Base-by-base conservation (phyloP, 106 monocot genomes). In the Vanilla planifolia region DNA sequence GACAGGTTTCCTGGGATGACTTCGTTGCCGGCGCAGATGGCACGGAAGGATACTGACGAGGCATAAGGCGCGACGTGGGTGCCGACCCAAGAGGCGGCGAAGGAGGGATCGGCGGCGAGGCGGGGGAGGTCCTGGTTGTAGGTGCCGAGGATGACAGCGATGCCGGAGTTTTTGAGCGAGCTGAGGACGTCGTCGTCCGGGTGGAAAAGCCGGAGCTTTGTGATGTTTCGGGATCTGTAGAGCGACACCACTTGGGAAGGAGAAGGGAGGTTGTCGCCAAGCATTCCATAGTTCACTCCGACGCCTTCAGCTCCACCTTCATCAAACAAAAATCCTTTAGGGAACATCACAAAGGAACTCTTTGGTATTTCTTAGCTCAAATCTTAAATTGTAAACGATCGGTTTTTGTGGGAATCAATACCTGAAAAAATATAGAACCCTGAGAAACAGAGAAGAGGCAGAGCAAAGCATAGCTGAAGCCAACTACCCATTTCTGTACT, bases 281-380 rank as follows among this genome's bases (percentile, higher is more conserved):
- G 3, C 77, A 58, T 78, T 5, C 86, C 86, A 11, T 86, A 78
- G 67, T 70, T 66, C 0, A 85, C 80, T 4, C 85, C 85, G 13
- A 83, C 67, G 42, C 33, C 57, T 19, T 58, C 33, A 30, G 34
- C 57, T 33, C 28, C 57, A n/a, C n/a, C n/a, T n/a, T n/a, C n/a
- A n/a, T n/a, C n/a, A n/a, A n/a, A n/a, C n/a, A n/a, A n/a, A n/a
- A n/a, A n/a, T n/a, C n/a, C n/a, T n/a, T n/a, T n/a, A n/a, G n/a
- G n/a, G n/a, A n/a, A n/a, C n/a, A n/a, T n/a, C n/a, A n/a, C n/a
- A n/a, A n/a, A n/a, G n/a, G n/a, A n/a, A n/a, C n/a, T n/a, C n/a
- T n/a, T n/a, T n/a, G n/a, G n/a, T n/a, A n/a, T n/a, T n/a, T n/a
- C n/a, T n/a, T n/a, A n/a, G n/a, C n/a, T n/a, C n/a, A n/a, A n/a